phyloP scores from a whole-genome alignment of 306 rosid genomes.

The Cucurbita moschata region DNA sequence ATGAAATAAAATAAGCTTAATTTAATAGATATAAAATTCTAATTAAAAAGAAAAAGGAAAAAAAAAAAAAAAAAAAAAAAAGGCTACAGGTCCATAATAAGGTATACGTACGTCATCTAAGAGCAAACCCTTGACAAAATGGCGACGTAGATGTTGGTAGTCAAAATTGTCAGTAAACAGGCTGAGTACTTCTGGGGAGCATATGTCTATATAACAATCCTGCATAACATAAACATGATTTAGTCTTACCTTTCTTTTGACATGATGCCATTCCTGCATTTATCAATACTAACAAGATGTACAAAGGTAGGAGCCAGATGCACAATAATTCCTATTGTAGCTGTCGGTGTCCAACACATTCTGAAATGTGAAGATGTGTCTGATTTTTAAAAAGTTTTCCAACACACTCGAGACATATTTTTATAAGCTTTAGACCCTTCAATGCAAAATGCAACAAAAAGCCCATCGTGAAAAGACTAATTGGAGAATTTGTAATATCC shows the following conservation, averaged over 20 bases:
- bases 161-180: conserved; percentile 94
- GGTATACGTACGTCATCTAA: conserved; percentile 67
- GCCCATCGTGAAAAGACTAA: not conserved
- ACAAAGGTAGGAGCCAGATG: not conserved
- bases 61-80: not conserved
- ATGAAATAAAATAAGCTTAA: not conserved
- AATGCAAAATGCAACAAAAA: not conserved
- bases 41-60: not conserved
- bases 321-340: not conserved
- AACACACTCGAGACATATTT: too few species aligned
- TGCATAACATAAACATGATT: conserved; percentile 26
- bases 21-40: not conserved
- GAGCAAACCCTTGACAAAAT: conserved; percentile 94
- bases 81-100: conserved; percentile 4
- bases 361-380: not conserved
- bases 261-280: not conserved
- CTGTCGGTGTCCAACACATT: not conserved
- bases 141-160: conserved; percentile 94
- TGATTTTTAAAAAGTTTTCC: not conserved
- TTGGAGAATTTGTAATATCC: not conserved
- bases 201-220: conserved; percentile 95
- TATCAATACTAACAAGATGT: not conserved
- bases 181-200: conserved; percentile 95
- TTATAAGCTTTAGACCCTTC: not conserved
- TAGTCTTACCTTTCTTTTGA: not conserved